These are phyloP conservation scores for Logfia minima DNA, from an alignment of 129 eudicot species.

Conservation along the genomic window DNA sequence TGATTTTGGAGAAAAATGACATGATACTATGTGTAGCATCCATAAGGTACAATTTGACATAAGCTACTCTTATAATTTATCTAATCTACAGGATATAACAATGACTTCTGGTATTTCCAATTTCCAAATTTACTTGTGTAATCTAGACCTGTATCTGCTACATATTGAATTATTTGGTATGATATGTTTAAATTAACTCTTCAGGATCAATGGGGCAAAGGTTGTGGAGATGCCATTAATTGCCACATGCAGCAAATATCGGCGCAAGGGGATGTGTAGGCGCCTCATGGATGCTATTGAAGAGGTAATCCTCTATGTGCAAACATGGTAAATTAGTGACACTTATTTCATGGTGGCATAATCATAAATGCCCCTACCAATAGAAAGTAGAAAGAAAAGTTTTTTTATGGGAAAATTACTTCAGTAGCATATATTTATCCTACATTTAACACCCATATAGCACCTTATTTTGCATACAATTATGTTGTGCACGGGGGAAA, in stretches of 20 bases:
- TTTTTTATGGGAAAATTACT: not conserved
- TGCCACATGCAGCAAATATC: slow-evolving; percentile 87
- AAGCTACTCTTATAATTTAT: not conserved
- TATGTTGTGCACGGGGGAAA: too few species aligned
- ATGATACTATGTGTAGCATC: slow-evolving; percentile 74
- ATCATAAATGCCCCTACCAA: not conserved
- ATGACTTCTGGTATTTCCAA: not conserved
- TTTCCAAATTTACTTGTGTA: not conserved
- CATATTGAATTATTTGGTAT: slow-evolving; percentile 3
- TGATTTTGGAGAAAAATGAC: slow-evolving; percentile 89
- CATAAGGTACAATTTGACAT: slow-evolving; percentile 56
- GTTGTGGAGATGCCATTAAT: slow-evolving; percentile 98
- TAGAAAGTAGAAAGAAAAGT: not conserved
- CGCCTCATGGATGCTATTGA: slow-evolving; percentile 72
- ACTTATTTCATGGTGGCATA: slow-evolving; percentile 1
- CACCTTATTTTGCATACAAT: too few species aligned
- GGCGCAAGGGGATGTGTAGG: slow-evolving; percentile 96
- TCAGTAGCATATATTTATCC: too few species aligned
- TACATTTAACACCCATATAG: too few species aligned
- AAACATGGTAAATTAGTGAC: slow-evolving; percentile 9
- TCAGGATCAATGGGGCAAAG: slow-evolving; percentile 81
- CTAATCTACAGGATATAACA: slow-evolving; percentile 9
- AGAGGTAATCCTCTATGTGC: slow-evolving; percentile 50
- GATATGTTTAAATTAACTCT: slow-evolving; percentile 15
- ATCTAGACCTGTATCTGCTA: slow-evolving; percentile 15